Evolutionary conservation across 441 rosid species (phyloP).

Genomic region (Arabidopsis lyrata): DNA sequence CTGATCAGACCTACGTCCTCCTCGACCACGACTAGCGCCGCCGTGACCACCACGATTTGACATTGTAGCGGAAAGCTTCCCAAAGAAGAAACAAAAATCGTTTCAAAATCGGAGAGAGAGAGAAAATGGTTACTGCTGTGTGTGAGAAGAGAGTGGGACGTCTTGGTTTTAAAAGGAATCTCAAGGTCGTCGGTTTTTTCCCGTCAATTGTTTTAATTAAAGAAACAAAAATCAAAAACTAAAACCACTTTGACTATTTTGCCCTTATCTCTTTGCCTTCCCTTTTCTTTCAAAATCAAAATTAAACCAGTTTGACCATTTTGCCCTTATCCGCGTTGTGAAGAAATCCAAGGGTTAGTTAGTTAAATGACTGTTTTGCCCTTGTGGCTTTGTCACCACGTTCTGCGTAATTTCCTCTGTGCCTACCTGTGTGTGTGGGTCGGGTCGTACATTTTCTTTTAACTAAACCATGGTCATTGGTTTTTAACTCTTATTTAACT

Average conservation of each 20-base stretch:
- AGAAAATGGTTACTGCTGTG: background rate
- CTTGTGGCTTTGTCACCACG: background rate
- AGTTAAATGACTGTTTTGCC: background rate
- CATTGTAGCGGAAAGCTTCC: slow-evolving; percentile 28
- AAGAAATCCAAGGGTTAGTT: too few species aligned
- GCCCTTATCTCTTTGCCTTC: background rate
- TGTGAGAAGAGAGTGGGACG: background rate
- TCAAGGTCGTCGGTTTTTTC: too few species aligned
- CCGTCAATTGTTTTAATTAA: too few species aligned
- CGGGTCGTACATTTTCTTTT: background rate
- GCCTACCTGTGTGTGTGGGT: background rate
- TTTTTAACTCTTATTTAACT: too few species aligned
- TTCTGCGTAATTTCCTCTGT: background rate
- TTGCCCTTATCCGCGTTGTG: too few species aligned
- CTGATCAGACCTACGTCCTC: slow-evolving; percentile 17
- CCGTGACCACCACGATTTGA: slow-evolving; percentile 39
- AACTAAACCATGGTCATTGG: too few species aligned
- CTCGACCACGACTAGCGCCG: slow-evolving; percentile 6
- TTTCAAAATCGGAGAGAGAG: background rate
- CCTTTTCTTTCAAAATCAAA: background rate
- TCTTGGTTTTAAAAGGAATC: background rate
- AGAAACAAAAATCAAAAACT: too few species aligned
- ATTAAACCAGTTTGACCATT: background rate
- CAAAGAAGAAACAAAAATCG: slow-evolving; percentile 22
- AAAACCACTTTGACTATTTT: background rate